Conservation (phyloP, 2,329 filamentous ascomycete species). For the Colletotrichum acutatum region DNA sequence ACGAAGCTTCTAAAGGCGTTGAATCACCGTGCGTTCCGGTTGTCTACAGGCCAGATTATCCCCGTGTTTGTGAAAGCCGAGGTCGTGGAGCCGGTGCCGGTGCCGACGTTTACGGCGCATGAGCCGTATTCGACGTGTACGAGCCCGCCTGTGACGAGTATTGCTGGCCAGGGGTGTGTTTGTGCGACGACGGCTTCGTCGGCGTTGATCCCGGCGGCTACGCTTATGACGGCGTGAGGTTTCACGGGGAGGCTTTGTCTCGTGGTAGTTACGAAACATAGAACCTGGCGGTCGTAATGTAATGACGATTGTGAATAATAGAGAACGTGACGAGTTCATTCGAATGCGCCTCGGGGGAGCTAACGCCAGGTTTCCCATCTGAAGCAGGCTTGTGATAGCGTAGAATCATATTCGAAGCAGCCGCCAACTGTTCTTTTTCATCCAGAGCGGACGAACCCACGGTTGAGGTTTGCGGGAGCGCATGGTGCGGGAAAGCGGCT, state of each 20-base stretch:
- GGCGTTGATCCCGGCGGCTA: conserved; percentile 27
- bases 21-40: conserved; percentile 68
- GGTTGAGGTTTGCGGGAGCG: not conserved
- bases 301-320: not conserved
- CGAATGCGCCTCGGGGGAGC: not conserved
- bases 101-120: conserved; percentile 49
- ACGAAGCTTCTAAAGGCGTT: conserved; percentile 63
- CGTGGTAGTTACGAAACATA: not conserved
- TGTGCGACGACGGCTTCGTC: conserved; percentile 47
- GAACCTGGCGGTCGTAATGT: conserved; percentile 9
- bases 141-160: conserved; percentile 56
- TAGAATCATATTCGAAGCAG: not conserved
- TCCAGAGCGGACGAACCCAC: not conserved
- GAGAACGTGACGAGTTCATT: not conserved
- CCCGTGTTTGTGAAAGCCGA: conserved; percentile 74
- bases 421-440: not conserved
- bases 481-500: not conserved
- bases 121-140: conserved; percentile 55
- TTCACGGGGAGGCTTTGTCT: no score
- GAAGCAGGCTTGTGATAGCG: not conserved
- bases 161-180: conserved; percentile 53
- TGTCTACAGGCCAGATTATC: conserved; percentile 75
- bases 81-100: conserved; percentile 46
- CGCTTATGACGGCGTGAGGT: conserved; percentile 34
- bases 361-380: not conserved